Evolutionary conservation across 1,284 basidiomycete genomes (phyloP).

Genomic region (Gymnopus androsaceus): DNA sequence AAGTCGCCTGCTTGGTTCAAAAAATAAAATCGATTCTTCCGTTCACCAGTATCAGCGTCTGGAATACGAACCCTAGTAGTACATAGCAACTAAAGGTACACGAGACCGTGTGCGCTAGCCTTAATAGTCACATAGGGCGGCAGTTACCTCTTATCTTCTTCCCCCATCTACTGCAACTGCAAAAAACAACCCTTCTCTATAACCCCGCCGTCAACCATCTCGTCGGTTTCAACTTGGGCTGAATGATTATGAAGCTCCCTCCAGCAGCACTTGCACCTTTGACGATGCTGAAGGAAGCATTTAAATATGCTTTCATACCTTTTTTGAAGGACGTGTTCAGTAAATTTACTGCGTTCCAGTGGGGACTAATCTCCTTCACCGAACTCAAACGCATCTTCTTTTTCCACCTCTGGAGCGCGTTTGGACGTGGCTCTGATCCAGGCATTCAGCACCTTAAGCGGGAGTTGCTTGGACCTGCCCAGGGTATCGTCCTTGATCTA

Average conservation of each 20-base stretch:
- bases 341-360: background rate
- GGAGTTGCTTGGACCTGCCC: conserved; percentile 51
- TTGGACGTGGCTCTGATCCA: conserved; percentile 51
- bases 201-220: no score
- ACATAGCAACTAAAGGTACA: no score
- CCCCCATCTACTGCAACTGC: no score
- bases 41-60: no score
- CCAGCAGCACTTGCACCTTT: background rate
- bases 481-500: conserved; percentile 66
- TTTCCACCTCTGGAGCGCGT: conserved; percentile 55
- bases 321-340: background rate
- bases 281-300: background rate
- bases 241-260: conserved; percentile 9
- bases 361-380: background rate
- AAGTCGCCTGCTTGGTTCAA: no score
- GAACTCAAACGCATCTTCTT: conserved; percentile 59
- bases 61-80: no score
- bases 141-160: no score
- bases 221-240: no score
- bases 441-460: conserved; percentile 44
- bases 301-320: background rate
- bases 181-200: no score
- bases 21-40: no score
- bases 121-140: no score
- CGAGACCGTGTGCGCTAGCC: no score